These are phyloP conservation scores for Tylopilus sp. DNA, from an alignment of 1,284 basidiomycete species.

Conservation along the genomic window DNA sequence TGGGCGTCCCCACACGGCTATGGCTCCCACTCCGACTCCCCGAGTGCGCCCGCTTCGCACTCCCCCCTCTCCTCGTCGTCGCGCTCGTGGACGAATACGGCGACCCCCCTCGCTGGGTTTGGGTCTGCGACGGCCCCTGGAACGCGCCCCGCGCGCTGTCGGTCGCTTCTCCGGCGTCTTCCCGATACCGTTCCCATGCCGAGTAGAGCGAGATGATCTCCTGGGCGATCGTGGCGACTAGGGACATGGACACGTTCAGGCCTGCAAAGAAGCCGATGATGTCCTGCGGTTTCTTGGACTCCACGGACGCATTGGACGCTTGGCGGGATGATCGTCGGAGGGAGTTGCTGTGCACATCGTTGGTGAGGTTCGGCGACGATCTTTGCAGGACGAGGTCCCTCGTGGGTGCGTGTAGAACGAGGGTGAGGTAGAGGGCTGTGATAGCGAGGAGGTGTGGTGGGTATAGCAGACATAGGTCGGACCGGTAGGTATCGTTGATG, in stretches of 20 bases:
- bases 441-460: conserved; percentile 94
- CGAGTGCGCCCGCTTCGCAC: conserved; percentile 21
- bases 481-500: conserved; percentile 94
- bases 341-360: conserved; percentile 13
- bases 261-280: conserved; percentile 80
- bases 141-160: conserved; percentile 24
- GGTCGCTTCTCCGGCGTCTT: conserved; percentile 43
- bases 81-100: conserved; percentile 17
- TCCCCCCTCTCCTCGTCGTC: conserved; percentile 10
- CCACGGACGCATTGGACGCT: conserved; percentile 25
- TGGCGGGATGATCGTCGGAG: conserved; percentile 56
- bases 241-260: conserved; percentile 79
- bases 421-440: conserved; percentile 83
- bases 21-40: conserved; percentile 25
- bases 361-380: conserved; percentile 19
- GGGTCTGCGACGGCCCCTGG: conserved; percentile 1
- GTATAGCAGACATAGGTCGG: conserved; percentile 85
- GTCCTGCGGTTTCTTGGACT: conserved; percentile 54
- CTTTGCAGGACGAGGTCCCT: conserved; percentile 39
- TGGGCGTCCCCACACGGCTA: conserved; percentile 24
- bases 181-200: conserved; percentile 79
- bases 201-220: conserved; percentile 89
- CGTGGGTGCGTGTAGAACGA: conserved; percentile 62
- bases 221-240: conserved; percentile 84
- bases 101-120: conserved; percentile 9